Evolutionary conservation across 1,139 yeast species (phyloP).

Genomic region (Nadsonia starkeyi-henricii): DNA sequence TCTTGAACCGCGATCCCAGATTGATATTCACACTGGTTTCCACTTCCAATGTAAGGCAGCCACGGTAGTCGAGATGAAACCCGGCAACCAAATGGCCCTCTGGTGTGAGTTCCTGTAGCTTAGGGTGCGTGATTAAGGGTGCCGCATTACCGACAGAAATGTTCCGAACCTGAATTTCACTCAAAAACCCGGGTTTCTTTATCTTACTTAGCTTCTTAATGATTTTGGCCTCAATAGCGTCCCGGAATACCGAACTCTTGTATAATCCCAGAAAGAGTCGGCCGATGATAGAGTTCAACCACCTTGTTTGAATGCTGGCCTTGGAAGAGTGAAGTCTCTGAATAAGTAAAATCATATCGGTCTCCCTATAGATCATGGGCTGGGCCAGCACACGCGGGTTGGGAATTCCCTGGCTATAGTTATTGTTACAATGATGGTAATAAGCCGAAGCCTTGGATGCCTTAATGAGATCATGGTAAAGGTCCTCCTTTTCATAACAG

Average conservation of each 20-base stretch:
- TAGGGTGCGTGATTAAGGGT: constrained; percentile 68
- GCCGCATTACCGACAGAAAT: constrained; percentile 70
- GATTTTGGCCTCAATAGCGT: constrained; percentile 42
- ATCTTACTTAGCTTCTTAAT: constrained; percentile 63
- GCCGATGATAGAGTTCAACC: constrained; percentile 84
- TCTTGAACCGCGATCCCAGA: constrained; percentile 54
- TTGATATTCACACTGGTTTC: constrained; percentile 67
- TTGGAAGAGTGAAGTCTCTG: constrained; percentile 70
- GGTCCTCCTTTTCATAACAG: constrained; percentile 75
- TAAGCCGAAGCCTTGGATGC: constrained; percentile 39
- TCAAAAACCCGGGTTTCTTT: constrained; percentile 75
- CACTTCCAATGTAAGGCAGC: constrained; percentile 58
- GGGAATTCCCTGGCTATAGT: constrained; percentile 1
- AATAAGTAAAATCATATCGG: constrained; percentile 58
- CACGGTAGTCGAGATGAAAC: constrained; percentile 52
- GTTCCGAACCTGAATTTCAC: constrained; percentile 60
- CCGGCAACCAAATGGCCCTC: constrained; percentile 66
- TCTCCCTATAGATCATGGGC: constrained; percentile 57
- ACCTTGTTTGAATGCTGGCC: constrained; percentile 69
- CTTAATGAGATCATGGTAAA: constrained; percentile 74
- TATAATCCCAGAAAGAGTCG: constrained; percentile 66
- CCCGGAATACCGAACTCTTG: constrained; percentile 50
- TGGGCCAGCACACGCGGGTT: constrained; percentile 47
- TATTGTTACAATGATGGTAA: constrained; percentile 1
- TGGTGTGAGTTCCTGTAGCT: constrained; percentile 54